Conservation (phyloP, 2,329 filamentous ascomycete genomes). For the Talaromyces rugulosus region DNA sequence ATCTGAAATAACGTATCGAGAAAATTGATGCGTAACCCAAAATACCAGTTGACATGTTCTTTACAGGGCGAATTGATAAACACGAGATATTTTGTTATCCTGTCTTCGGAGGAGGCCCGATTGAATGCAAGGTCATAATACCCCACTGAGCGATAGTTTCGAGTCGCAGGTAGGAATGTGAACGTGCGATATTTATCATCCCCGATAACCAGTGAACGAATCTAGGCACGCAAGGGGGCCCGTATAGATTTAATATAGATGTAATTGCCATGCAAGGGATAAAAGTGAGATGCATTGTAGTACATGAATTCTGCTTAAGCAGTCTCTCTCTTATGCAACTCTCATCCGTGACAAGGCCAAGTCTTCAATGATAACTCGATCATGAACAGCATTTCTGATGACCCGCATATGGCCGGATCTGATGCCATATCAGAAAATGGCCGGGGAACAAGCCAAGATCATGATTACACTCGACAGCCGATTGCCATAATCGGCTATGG, state of each 20-base stretch:
- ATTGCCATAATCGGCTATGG: constrained; percentile 14
- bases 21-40: not conserved
- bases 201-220: not conserved
- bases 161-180: not conserved
- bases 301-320: not conserved
- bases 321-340: not conserved
- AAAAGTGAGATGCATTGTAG: not conserved
- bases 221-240: not conserved
- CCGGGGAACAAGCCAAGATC: not conserved
- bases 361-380: not conserved
- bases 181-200: not conserved
- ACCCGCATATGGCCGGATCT: not conserved
- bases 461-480: not conserved
- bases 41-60: not conserved
- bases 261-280: not conserved
- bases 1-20: not conserved
- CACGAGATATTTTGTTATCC: not conserved
- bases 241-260: not conserved
- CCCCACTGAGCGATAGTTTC: not conserved
- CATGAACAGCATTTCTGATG: not conserved
- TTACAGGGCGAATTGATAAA: too few species aligned
- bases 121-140: not conserved
- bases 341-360: not conserved
- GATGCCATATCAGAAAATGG: not conserved
- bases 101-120: not conserved